A percentile compares a stretch with the other conserved stretches of the same genome.
phyloP scores from a whole-genome alignment of 352 stramenopile genomes.

The Phytophthora palmivora region DNA sequence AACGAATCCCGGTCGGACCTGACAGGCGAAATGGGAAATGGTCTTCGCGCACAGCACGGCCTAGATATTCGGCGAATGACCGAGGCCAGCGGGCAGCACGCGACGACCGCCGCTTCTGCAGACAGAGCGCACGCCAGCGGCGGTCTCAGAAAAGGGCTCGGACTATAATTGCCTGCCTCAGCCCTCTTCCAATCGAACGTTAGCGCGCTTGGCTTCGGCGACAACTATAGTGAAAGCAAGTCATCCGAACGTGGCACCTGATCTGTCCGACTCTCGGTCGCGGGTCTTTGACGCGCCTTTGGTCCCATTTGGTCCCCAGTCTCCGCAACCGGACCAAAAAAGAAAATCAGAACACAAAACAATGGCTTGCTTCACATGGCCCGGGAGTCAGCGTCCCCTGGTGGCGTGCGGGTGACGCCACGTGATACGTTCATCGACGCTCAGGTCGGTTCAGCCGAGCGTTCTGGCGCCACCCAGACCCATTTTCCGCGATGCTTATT shows the following conservation, averaged over 20 bases:
- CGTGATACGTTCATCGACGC: constrained; percentile 20
- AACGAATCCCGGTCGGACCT: constrained; percentile 7
- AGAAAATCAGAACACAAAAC: constrained; percentile 28
- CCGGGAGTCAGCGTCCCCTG: neutral
- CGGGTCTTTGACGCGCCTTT: constrained; percentile 17
- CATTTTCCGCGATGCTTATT: constrained; percentile 23
- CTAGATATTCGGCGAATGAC: constrained; percentile 44
- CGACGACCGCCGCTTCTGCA: constrained; percentile 24
- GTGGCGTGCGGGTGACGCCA: constrained; percentile 21
- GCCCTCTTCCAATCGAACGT: constrained; percentile 42
- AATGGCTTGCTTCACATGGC: no score
- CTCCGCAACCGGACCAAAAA: constrained; percentile 17
- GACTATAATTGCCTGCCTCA: constrained; percentile 29
- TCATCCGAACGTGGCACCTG: no score
- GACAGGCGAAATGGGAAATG: constrained; percentile 44
- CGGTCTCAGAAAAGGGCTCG: constrained; percentile 12
- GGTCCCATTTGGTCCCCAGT: neutral
- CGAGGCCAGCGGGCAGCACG: constrained; percentile 16
- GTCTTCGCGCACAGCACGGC: constrained; percentile 19
- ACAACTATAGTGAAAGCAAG: constrained; percentile 10
- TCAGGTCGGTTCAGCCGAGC: constrained; percentile 11
- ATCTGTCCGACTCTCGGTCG: constrained; percentile 25
- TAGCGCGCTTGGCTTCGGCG: no score
- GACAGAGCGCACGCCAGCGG: constrained; percentile 21
- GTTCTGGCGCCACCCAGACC: constrained; percentile 8